Conservation (phyloP, 148 eudicot genomes). For the Vaccinium myrtillus region DNA sequence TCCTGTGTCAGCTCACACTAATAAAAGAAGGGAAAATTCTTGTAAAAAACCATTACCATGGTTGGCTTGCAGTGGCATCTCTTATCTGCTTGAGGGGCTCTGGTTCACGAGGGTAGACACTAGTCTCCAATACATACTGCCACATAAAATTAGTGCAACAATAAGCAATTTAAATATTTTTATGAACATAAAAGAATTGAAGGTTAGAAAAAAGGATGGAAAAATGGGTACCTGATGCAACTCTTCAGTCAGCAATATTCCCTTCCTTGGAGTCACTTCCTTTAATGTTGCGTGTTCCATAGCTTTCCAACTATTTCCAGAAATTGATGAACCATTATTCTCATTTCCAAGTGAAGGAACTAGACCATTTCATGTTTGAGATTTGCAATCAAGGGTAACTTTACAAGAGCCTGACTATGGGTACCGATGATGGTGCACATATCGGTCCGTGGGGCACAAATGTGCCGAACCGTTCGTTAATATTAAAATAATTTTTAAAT, state of each 20-base stretch:
- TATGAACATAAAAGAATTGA: not conserved
- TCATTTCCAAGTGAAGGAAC: too few relatives aligned
- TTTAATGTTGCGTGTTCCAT: constrained; percentile 11
- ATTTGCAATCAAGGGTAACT: too few relatives aligned
- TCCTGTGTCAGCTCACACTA: too few relatives aligned
- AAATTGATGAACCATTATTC: not conserved
- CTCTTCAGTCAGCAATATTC: constrained; percentile 21
- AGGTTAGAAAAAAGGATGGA: not conserved
- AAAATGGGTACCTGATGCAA: constrained; percentile 14
- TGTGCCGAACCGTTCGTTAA: too few relatives aligned
- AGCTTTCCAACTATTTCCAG: not conserved
- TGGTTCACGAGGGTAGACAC: constrained; percentile 33
- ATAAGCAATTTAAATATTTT: not conserved
- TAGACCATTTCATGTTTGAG: too few relatives aligned
- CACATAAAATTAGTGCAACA: not conserved
- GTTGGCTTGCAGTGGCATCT: constrained; percentile 26
- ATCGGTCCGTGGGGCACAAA: too few relatives aligned
- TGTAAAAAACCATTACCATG: constrained; percentile 10
- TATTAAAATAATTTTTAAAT: too few relatives aligned
- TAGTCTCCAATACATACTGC: constrained; percentile 34
- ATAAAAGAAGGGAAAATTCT: not conserved
- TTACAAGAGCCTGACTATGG: too few relatives aligned
- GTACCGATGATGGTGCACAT: too few relatives aligned
- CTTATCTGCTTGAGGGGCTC: constrained; percentile 29
- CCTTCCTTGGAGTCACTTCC: not conserved